phyloP scores from a whole-genome alignment of 2,329 filamentous ascomycete species.

The Fusarium sp. region DNA sequence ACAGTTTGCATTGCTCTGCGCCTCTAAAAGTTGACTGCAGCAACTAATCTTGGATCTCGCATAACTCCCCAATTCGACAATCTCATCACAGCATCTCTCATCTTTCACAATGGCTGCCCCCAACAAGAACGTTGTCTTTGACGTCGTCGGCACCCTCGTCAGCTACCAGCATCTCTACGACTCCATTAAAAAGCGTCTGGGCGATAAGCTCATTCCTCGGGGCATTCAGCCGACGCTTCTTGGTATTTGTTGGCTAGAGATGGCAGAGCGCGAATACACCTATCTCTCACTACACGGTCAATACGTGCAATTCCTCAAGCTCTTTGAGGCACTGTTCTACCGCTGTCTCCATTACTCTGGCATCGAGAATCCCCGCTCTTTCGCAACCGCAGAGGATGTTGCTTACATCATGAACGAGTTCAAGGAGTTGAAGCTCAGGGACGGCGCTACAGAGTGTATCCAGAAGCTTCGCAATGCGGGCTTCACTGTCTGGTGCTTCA shows the following conservation, averaged over 20 bases:
- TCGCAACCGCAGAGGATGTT: not conserved
- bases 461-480: not conserved
- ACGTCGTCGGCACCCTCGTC: not conserved
- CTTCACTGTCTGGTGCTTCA: not conserved
- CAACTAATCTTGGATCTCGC: not conserved
- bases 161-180: conserved; percentile 1
- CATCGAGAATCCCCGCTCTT: not conserved
- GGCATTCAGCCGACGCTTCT: not conserved
- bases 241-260: not conserved
- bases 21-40: no score
- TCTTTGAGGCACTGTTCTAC: conserved; percentile 1
- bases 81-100: accelerated
- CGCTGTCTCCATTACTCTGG: not conserved
- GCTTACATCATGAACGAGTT: not conserved
- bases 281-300: not conserved
- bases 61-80: no score
- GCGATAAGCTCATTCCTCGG: not conserved
- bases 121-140: conserved; percentile 3
- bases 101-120: not conserved
- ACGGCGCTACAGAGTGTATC: not conserved
- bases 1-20: no score
- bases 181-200: not conserved
- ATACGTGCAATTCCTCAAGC: not conserved
- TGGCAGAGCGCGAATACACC: not conserved
- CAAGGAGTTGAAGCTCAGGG: not conserved